Conservation (phyloP, 192 early-diverging fungal genomes). For the Rhizoclosmatium globosum region DNA sequence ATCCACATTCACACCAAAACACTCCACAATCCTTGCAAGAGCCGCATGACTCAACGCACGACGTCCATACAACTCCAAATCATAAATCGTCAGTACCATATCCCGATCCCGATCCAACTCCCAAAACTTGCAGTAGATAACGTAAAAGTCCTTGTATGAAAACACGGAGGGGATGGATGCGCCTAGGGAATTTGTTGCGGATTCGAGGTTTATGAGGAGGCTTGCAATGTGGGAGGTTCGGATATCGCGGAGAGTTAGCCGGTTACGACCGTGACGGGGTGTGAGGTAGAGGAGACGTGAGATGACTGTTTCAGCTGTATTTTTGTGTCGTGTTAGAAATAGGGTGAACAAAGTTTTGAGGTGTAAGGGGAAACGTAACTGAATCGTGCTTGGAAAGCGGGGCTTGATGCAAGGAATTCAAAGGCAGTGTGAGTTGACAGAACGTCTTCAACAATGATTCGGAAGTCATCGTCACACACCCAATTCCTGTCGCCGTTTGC, state of each 20-base stretch:
- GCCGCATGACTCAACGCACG: conserved; percentile 71
- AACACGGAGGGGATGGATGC: conserved; percentile 76
- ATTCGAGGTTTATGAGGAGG: conserved; percentile 68
- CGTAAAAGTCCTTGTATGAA: conserved; percentile 96
- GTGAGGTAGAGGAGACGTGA: conserved; percentile 82
- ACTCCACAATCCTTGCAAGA: conserved; percentile 77
- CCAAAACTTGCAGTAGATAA: conserved; percentile 96
- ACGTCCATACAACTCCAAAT: conserved; percentile 66
- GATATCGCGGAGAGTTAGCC: conserved; percentile 78
- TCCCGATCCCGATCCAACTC: conserved; percentile 88
- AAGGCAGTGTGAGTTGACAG: conserved; percentile 83
- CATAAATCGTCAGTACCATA: conserved; percentile 61
- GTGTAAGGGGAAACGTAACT: conserved; percentile 49
- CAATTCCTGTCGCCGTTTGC: not conserved
- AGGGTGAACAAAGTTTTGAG: not conserved
- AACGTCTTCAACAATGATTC: conserved; percentile 63
- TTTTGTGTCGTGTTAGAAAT: not conserved
- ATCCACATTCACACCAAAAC: conserved; percentile 26
- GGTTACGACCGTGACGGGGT: conserved; percentile 65
- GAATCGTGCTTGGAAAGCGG: conserved; percentile 84
- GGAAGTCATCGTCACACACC: conserved; percentile 13
- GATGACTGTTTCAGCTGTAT: conserved; percentile 82
- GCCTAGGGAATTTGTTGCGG: conserved; percentile 30
- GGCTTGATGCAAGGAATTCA: conserved; percentile 80
- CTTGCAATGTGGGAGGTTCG: conserved; percentile 63